These are phyloP conservation scores for Aspergillus thermomutatus DNA, from an alignment of 2,329 filamentous ascomycete genomes.

Conservation along the genomic window DNA sequence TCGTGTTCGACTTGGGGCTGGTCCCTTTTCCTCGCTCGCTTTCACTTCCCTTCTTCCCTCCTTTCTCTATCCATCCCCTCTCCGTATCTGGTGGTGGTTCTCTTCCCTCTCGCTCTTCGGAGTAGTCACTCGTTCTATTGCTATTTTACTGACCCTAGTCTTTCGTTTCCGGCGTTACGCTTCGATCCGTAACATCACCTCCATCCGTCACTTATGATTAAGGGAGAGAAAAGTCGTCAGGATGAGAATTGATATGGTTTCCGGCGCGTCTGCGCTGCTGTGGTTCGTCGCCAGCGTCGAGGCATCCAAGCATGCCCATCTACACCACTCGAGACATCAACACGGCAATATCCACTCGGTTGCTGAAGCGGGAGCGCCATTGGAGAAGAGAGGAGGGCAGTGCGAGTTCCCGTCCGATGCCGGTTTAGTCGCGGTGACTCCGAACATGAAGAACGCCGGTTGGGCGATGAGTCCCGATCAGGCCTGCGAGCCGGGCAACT, in stretches of 20 bases:
- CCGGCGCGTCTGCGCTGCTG: constrained; percentile 34
- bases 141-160: constrained; percentile 17
- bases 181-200: neutral
- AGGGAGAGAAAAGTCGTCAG: constrained; percentile 7
- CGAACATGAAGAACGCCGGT: constrained; percentile 62
- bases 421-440: constrained; percentile 66
- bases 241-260: constrained; percentile 35
- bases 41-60: neutral
- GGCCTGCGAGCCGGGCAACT: constrained; percentile 62
- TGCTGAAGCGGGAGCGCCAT: constrained; percentile 21
- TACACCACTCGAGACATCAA: constrained; percentile 1
- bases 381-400: constrained; percentile 53
- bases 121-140: neutral
- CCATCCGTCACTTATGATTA: constrained; percentile 2
- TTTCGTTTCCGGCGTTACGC: constrained; percentile 14
- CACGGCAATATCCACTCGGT: constrained; percentile 13
- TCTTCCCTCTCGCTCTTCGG: neutral
- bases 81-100: constrained; percentile 17
- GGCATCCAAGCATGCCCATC: constrained; percentile 33
- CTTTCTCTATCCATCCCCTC: constrained; percentile 22
- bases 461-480: constrained; percentile 79
- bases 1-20: neutral
- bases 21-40: neutral
- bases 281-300: constrained; percentile 36
- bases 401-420: constrained; percentile 66